phyloP scores from a whole-genome alignment of 106 monocot genomes.

The Dioscorea alata region DNA sequence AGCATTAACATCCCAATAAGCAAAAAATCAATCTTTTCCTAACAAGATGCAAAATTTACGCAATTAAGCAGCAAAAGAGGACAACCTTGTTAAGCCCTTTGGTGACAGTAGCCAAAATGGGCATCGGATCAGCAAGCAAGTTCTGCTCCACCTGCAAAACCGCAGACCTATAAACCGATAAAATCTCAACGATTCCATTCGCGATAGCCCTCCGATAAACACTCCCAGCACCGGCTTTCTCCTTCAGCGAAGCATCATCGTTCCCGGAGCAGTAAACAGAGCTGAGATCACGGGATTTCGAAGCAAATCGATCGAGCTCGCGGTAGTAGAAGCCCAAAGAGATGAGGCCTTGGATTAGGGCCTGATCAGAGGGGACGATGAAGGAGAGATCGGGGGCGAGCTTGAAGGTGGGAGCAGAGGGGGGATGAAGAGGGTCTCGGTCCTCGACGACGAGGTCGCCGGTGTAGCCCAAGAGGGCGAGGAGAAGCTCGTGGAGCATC shows the following conservation, averaged over 20 bases:
- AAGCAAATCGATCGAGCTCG: slow-evolving; percentile 78
- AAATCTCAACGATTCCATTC: slow-evolving; percentile 89
- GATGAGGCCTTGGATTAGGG: slow-evolving; percentile 73
- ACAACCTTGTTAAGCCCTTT: slow-evolving; percentile 80
- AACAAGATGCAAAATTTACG: no score
- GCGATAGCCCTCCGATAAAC: slow-evolving; percentile 85
- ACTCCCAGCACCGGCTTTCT: slow-evolving; percentile 41
- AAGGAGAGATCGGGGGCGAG: slow-evolving; percentile 87
- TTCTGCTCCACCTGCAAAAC: slow-evolving; percentile 96
- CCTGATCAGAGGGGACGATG: slow-evolving; percentile 78
- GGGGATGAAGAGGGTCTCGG: slow-evolving; percentile 16
- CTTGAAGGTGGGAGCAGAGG: slow-evolving; percentile 56
- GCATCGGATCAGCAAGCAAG: slow-evolving; percentile 77
- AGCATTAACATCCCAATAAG: not conserved
- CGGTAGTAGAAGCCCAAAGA: slow-evolving; percentile 89
- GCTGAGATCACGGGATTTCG: slow-evolving; percentile 62
- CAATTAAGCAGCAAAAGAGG: not conserved
- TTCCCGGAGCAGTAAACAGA: slow-evolving; percentile 24
- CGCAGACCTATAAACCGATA: slow-evolving; percentile 82
- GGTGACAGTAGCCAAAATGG: slow-evolving; percentile 81
- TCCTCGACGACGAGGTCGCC: slow-evolving; percentile 89
- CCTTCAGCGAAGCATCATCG: slow-evolving; percentile 15
- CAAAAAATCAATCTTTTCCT: no score
- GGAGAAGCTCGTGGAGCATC: slow-evolving; percentile 98
- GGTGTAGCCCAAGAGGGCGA: slow-evolving; percentile 77